phyloP scores from a whole-genome alignment of 257 asterid genomes.

The Scutellaria baicalensis region DNA sequence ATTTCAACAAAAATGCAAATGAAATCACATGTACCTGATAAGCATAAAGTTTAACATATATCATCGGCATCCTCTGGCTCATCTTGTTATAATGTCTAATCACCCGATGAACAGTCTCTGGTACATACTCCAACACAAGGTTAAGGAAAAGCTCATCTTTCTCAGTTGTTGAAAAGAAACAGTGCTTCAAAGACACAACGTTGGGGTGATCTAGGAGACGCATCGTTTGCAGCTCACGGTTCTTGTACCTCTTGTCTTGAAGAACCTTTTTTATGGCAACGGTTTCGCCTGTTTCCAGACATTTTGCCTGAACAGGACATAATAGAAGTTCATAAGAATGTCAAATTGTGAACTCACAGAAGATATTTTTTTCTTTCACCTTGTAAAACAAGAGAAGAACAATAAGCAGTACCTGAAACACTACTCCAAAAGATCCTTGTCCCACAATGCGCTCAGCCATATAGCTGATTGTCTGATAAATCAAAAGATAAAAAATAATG shows the following conservation, averaged over 20 bases:
- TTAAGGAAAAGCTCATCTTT: slow-evolving; percentile 74
- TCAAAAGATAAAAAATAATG: neutral
- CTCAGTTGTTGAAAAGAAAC: slow-evolving; percentile 78
- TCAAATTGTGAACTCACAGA: neutral
- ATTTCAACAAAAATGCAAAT: neutral
- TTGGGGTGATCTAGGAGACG: slow-evolving; percentile 85
- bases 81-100: slow-evolving; percentile 74
- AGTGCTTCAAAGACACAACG: slow-evolving; percentile 63
- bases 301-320: slow-evolving; percentile 53
- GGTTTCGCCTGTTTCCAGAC: slow-evolving; percentile 84
- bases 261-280: slow-evolving; percentile 88
- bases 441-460: slow-evolving; percentile 91
- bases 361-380: neutral
- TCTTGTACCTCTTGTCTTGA: slow-evolving; percentile 86
- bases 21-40: slow-evolving; percentile 47
- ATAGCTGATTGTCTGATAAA: slow-evolving; percentile 63
- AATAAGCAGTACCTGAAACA: slow-evolving; percentile 53
- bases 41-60: slow-evolving; percentile 70
- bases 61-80: slow-evolving; percentile 79
- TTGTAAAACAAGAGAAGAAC: neutral
- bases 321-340: neutral
- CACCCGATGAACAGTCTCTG: slow-evolving; percentile 78
- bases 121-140: slow-evolving; percentile 82
- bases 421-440: slow-evolving; percentile 83
- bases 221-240: slow-evolving; percentile 80